A percentile compares a stretch with the other conserved stretches of the same genome.
Evolutionary conservation across 2,329 filamentous ascomycete species (phyloP).

Genomic region (Orbilia blumenaviensis): DNA sequence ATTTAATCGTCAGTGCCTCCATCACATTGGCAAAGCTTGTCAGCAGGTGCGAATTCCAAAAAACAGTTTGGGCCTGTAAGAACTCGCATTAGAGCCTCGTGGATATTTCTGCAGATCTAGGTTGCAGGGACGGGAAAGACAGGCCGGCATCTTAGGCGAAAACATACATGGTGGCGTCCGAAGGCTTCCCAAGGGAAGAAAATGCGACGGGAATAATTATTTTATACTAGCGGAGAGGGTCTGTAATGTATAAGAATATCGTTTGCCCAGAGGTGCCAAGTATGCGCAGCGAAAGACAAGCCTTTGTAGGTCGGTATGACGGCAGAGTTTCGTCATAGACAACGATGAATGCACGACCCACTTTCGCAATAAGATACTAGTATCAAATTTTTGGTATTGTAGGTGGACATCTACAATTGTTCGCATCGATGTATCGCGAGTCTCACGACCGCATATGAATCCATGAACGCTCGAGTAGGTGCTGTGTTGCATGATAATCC

Average conservation of each 20-base stretch:
- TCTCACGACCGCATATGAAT: too few species aligned
- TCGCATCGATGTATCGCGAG: too few species aligned
- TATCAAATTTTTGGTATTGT: background rate
- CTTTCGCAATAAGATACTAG: background rate
- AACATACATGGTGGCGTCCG: conserved; percentile 32
- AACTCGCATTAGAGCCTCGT: conserved; percentile 24
- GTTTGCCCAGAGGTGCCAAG: conserved; percentile 21
- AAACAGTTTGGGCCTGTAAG: conserved; percentile 28
- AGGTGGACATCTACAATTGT: background rate
- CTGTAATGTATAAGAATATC: too few species aligned
- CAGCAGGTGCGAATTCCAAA: background rate
- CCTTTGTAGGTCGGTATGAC: conserved; percentile 25
- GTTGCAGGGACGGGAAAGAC: conserved; percentile 6
- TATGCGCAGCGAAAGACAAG: conserved; percentile 30
- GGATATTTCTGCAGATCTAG: background rate
- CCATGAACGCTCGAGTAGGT: too few species aligned
- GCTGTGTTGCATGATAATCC: too few species aligned
- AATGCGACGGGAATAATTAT: background rate
- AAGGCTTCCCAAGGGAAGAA: background rate
- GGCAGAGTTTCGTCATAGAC: conserved; percentile 2
- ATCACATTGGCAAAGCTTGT: conserved; percentile 29
- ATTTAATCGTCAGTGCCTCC: background rate
- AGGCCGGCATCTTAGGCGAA: conserved; percentile 25
- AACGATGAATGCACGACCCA: background rate
- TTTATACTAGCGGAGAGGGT: background rate